These are phyloP conservation scores for Talaromyces marneffei DNA, from an alignment of 2,329 filamentous ascomycete species.

Conservation along the genomic window DNA sequence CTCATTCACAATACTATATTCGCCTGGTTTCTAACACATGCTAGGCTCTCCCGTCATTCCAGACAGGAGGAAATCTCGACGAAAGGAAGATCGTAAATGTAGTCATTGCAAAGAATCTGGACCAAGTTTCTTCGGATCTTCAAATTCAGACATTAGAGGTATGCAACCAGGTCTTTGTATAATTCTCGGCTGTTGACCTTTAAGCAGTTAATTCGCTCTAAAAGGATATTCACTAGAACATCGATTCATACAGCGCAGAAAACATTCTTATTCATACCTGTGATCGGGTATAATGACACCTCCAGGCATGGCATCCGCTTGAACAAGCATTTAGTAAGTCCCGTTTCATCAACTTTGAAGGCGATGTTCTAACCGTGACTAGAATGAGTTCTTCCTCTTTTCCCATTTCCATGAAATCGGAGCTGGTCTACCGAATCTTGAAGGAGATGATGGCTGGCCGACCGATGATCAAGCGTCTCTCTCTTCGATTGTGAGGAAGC, in stretches of 20 bases:
- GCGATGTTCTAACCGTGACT: slow-evolving; percentile 12
- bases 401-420: slow-evolving; percentile 73
- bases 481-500: slow-evolving; percentile 33
- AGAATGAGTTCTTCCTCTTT: slow-evolving; percentile 79
- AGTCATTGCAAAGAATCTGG: slow-evolving; percentile 73
- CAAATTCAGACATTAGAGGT: slow-evolving; percentile 72
- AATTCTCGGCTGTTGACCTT: slow-evolving; percentile 15
- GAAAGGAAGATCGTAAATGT: slow-evolving; percentile 67
- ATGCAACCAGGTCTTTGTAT: slow-evolving; percentile 7
- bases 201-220: slow-evolving; percentile 70
- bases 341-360: neutral
- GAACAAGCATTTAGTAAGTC: slow-evolving; percentile 38
- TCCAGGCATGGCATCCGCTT: slow-evolving; percentile 26
- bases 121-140: slow-evolving; percentile 65
- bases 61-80: slow-evolving; percentile 34
- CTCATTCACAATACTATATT: neutral
- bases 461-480: slow-evolving; percentile 31
- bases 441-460: slow-evolving; percentile 49
- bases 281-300: slow-evolving; percentile 47
- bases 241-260: slow-evolving; percentile 68
- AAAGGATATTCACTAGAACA: slow-evolving; percentile 69
- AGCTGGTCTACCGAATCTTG: slow-evolving; percentile 69
- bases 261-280: slow-evolving; percentile 71
- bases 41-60: neutral
- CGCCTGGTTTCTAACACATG: neutral